These are phyloP conservation scores for Alternaria incomplexa DNA, from an alignment of 2,329 filamentous ascomycete species.

Conservation along the genomic window DNA sequence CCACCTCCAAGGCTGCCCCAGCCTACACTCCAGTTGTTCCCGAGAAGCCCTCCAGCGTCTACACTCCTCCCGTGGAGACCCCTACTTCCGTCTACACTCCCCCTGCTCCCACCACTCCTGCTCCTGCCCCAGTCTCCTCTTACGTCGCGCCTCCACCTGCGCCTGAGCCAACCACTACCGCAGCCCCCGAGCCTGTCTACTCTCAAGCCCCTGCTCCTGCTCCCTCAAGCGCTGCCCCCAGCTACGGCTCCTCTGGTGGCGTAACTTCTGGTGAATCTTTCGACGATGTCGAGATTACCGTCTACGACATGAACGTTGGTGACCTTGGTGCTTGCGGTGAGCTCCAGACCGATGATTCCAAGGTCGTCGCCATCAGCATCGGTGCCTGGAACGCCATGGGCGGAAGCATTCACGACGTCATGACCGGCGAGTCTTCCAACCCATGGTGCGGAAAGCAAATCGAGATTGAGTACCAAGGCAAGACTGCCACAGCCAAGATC, in stretches of 20 bases:
- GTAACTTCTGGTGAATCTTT: constrained; percentile 11
- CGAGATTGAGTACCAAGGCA: constrained; percentile 39
- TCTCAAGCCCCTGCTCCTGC: constrained; percentile 12
- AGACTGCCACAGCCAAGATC: constrained; percentile 34
- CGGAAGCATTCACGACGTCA: constrained; percentile 35
- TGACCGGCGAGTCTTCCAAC: constrained; percentile 42
- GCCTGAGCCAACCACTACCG: constrained; percentile 10
- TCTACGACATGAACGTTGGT: constrained; percentile 39
- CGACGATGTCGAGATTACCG: constrained; percentile 40
- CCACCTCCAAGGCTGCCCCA: constrained; percentile 7
- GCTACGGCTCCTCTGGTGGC: constrained; percentile 1
- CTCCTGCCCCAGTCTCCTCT: constrained; percentile 11
- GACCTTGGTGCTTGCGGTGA: constrained; percentile 41
- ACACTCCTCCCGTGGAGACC: constrained; percentile 14
- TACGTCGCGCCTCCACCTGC: constrained; percentile 8
- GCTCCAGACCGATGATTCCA: constrained; percentile 26
- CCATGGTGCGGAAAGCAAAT: constrained; percentile 44
- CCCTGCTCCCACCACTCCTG: constrained; percentile 11
- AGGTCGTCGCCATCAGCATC: constrained; percentile 39
- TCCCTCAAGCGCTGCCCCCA: constrained; percentile 4
- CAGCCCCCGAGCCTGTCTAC: constrained; percentile 3
- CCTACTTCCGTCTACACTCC: constrained; percentile 7
- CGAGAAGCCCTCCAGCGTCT: constrained; percentile 17
- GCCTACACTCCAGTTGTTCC: constrained; percentile 17
- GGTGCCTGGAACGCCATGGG: constrained; percentile 28